Base-by-base conservation (phyloP, 2,329 filamentous ascomycete species). In the Colletotrichum melonis region DNA sequence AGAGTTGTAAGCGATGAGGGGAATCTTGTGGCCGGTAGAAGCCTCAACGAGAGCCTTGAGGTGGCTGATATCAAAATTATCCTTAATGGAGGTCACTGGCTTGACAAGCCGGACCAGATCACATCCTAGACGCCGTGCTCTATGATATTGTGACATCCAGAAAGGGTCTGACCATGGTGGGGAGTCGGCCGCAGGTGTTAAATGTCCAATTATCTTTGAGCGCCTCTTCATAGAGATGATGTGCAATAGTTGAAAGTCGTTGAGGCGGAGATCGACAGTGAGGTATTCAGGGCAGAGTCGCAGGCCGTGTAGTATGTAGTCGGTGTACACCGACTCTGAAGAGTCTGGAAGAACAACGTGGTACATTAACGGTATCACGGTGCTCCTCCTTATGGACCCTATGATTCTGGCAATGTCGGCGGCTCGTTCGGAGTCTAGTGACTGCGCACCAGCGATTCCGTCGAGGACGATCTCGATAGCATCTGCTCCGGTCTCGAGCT, bases 401-500 rank as follows among this genome's bases (percentile, higher is more conserved):
- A 93, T 83, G 1, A 86, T 87, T 56, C 87, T 86, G 64, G 90
- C 91, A 75, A 93, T 90, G 14, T 86, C 83, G 64, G 84, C 84
- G 2, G 85, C 85, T 32, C 87, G 79, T 66, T 80, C 78, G 66
- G 79, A 66, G 66, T 77, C 63, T 75, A 78, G 16, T 60, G 78
- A 52, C 4, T 52, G 38, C 8, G 67, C 52, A 14, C 63, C 72
- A 14, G 75, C 76, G 32, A 74, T 70, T 11, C 63, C 32, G 68
- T 88, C 87, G 26, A 92, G 82, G 16, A 88, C 85, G 4, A 93
- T 82, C 77, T 93, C 91, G 38, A 94, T 88, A 6, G 91, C 92
- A 79, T 94, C 92, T 3, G 88, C 89, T 4, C 91, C 92, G n/a
- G 88, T 88, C 72, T 93, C 91, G 24, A 92, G 81, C 30, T 91